Evolutionary conservation across 257 asterid genomes (phyloP), one percentile per base, ranked within the genome.

Genomic region (Striga asiatica): DNA sequence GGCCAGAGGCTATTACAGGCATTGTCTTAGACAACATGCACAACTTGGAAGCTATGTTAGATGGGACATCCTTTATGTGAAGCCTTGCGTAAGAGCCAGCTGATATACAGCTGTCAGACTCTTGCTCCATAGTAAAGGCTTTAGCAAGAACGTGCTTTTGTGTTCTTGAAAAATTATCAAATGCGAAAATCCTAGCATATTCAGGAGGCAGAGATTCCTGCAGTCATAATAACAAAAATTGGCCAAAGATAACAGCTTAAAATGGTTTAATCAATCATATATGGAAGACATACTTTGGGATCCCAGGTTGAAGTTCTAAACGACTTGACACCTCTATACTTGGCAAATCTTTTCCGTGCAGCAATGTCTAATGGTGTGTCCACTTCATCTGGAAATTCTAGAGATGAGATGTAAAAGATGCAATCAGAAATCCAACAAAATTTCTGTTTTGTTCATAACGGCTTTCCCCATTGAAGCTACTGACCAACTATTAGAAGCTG

Each of bases 291-390:
- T 82, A 92, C 99, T 70, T 88, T 88, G 42, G 97, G 95, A 69
- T 92, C 99, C 99, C 99, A 92, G n/a, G 85, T 73, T 27, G 99
- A 88, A 55, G 95, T 85, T 81, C 95, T 84, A 82, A 92, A 78
- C 55, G 97, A 92, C 71, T 78, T 88, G 17, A 88, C 80, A 65
- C 97, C 97, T 79, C 97, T 82, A 73, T 82, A 92, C 71, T 82
- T 92, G 19, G 95, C 89, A 76, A 92, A 92, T 37, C 99, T 84
- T 73, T 83, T 88, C 70, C 99, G 79, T 58, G 97, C 97, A 51
- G 94, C 69, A 49, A 82, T 67, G 72, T 92, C 97, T 50, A 88
- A 10, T 47, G 99, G 97, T 10, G 94, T 79, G 69, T 88, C 99
- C 63, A 92, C 97, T 78, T 92, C 99, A 76, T 92, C 99, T 5